phyloP scores from a whole-genome alignment of 768 basidiomycete genomes.

The Boletus huronensis region DNA sequence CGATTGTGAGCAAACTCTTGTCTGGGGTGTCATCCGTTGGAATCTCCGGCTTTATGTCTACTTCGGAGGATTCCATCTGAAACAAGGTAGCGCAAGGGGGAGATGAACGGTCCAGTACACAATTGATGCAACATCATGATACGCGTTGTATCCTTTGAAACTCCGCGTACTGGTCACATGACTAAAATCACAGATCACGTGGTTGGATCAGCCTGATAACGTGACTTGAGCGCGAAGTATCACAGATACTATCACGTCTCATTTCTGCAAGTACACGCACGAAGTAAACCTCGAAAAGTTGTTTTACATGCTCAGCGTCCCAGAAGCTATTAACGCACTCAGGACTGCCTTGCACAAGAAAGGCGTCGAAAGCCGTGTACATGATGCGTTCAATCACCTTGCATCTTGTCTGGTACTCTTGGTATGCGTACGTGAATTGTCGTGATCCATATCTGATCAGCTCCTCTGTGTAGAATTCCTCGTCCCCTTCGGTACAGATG shows the following conservation, averaged over 20 bases:
- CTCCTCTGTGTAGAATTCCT: constrained; percentile 34
- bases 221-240: constrained; percentile 1
- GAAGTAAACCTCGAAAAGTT: neutral
- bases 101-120: neutral
- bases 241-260: neutral
- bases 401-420: constrained; percentile 42
- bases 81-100: constrained; percentile 12
- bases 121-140: constrained; percentile 5
- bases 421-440: constrained; percentile 30
- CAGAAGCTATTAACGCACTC: constrained; percentile 32
- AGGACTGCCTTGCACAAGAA: constrained; percentile 28
- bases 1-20: neutral
- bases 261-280: neutral
- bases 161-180: constrained; percentile 27
- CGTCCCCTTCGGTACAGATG: constrained; percentile 35
- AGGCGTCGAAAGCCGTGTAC: constrained; percentile 27
- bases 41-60: constrained; percentile 16
- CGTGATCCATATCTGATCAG: neutral
- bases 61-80: constrained; percentile 20
- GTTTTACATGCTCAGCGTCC: constrained; percentile 23
- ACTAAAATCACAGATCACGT: constrained; percentile 30
- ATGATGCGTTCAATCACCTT: constrained; percentile 38
- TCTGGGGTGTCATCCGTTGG: constrained; percentile 6
- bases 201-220: neutral
- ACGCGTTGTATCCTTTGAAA: constrained; percentile 21